Percentiles rank a stretch among this genome's conserved stretches.
Conservation (phyloP, 768 basidiomycete species). For the Auricularia auricula-judae region DNA sequence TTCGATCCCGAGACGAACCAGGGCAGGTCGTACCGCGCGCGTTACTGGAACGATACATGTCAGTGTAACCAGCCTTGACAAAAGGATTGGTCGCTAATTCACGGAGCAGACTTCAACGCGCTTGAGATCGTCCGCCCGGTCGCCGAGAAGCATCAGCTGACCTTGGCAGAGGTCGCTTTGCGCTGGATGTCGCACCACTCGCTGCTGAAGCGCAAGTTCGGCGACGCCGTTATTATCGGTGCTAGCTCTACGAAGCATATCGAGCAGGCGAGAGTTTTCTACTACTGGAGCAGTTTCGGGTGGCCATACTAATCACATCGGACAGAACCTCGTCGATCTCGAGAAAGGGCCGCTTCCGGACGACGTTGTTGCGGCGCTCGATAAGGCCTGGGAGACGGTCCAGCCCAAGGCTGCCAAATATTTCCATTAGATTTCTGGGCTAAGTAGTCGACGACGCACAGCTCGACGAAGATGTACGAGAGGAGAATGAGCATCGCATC, state of each 20-base stretch:
- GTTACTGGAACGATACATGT: constrained; percentile 24
- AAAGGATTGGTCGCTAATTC: not conserved
- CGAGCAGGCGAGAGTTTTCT: constrained; percentile 26
- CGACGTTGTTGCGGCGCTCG: constrained; percentile 38
- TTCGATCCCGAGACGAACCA: constrained; percentile 38
- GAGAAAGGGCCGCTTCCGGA: constrained; percentile 51
- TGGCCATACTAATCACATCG: no score
- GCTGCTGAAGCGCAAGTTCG: constrained; percentile 31
- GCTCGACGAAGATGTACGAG: no score
- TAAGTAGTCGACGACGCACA: no score
- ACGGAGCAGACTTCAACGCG: constrained; percentile 32
- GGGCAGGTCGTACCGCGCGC: constrained; percentile 34
- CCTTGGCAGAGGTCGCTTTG: constrained; percentile 27
- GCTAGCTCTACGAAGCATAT: constrained; percentile 48
- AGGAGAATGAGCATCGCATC: no score
- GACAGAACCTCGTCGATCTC: constrained; percentile 36
- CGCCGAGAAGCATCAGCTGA: constrained; percentile 26
- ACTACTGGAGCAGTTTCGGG: no score
- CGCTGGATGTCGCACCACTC: constrained; percentile 42
- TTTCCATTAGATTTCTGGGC: constrained; percentile 14
- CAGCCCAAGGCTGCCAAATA: constrained; percentile 32
- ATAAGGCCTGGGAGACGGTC: constrained; percentile 39
- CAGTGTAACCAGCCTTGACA: not conserved
- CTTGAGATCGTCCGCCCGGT: constrained; percentile 32
- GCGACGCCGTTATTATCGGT: constrained; percentile 50